Base-by-base conservation (phyloP, 345 rosid species). In the Stellera chamaejasme region DNA sequence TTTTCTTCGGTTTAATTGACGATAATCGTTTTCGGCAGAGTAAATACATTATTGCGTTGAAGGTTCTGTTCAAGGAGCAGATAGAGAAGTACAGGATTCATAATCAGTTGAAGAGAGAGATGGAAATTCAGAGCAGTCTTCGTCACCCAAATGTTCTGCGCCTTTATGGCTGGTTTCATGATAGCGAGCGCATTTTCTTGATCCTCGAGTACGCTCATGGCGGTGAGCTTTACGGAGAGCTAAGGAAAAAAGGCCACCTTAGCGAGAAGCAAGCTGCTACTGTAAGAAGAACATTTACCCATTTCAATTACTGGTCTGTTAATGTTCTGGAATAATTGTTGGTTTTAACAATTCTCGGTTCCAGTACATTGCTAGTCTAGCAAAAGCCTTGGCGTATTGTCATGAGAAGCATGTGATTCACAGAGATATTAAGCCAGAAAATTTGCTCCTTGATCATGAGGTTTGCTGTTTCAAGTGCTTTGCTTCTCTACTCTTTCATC, bases 401-500 rank as follows among this genome's bases (percentile, higher is more conserved):
- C 99, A 93, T 55, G 78, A 81, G 62, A 84, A 93, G 70, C 76
- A 89, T 45, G 97, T 93, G 65, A 93, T 93, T 72, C 99, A 93
- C 58, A 83, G 99, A 66, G 99, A 93, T 59, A 89, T 90, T 53
- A 93, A 93, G 79, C 99, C 97, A 0, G 99, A 93, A 77, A 93
- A 93, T 67, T 62, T 93, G 79, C 60, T 93, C 79, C 95, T 90
- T 51, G 99, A 93, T 80, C 92, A 93, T 28, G 92, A 85, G 95
- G 97, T 93, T 39, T 2, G 39, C 39, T 32, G 39, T 8, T 32
- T 3, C 39, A 32, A 32, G 2, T 32, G 3, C 39, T 32, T 32
- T 32, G 39, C 7, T 32, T 32, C 7, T 32, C n/a, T n/a, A n/a
- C n/a, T n/a, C 39, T 32, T 32, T 32, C 39, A 32, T 32, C 9